Percentiles rank a stretch among this genome's conserved stretches.
These are phyloP conservation scores for Trichoderma hamatum DNA, from an alignment of 2,329 filamentous ascomycete species.

Conservation along the genomic window DNA sequence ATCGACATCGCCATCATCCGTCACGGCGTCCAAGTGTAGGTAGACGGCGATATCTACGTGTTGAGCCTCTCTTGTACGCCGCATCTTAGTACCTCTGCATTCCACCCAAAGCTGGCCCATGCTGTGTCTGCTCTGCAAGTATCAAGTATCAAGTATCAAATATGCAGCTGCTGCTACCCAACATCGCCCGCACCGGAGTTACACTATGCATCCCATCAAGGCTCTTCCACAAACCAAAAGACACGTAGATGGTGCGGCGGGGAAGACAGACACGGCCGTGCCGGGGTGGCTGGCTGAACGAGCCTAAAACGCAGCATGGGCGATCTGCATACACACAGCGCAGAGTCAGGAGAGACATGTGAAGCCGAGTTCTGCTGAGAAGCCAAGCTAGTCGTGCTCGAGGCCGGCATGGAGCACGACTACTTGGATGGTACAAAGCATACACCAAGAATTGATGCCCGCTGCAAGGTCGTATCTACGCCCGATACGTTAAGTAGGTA, in stretches of 20 bases:
- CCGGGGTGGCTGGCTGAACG: slow-evolving; percentile 22
- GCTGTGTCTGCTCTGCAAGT: too few species aligned
- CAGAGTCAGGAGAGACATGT: slow-evolving; percentile 5
- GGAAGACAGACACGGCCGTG: not conserved
- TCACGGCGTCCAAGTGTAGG: not conserved
- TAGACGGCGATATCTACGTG: not conserved
- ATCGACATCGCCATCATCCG: not conserved
- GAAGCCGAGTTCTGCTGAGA: slow-evolving; percentile 22
- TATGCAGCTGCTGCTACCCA: too few species aligned
- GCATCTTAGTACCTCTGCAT: not conserved
- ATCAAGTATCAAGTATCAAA: too few species aligned
- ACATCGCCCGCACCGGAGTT: not conserved
- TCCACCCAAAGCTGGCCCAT: too few species aligned
- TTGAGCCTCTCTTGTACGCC: not conserved
- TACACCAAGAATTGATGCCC: not conserved
- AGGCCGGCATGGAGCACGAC: too few species aligned
- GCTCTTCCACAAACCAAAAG: not conserved
- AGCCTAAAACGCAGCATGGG: slow-evolving; percentile 13
- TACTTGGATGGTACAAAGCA: not conserved
- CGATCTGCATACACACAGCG: not conserved
- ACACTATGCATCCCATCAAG: not conserved
- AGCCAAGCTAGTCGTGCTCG: too few species aligned
- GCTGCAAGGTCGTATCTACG: not conserved
- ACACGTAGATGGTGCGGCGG: slow-evolving; percentile 19
- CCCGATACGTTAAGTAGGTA: not conserved